phyloP scores from a whole-genome alignment of 306 rosid genomes.

The Quercus agrifolia region DNA sequence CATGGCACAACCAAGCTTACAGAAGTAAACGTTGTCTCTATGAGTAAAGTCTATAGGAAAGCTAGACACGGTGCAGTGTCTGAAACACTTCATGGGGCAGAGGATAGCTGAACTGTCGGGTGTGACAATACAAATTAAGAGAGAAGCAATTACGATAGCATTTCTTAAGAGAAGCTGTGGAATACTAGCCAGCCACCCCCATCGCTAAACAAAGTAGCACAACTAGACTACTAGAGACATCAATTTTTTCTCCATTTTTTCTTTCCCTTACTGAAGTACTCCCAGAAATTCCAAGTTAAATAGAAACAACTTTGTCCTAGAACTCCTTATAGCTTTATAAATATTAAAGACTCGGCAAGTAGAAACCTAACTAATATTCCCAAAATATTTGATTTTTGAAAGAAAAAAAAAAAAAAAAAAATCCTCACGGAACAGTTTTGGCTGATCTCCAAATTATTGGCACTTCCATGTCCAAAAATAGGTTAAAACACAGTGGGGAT shows the following conservation, averaged over 20 bases:
- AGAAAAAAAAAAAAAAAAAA: too few relatives aligned
- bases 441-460: too few relatives aligned
- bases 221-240: not conserved
- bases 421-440: too few relatives aligned
- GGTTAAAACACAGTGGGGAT: too few relatives aligned
- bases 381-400: too few relatives aligned
- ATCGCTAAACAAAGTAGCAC: slow-evolving; percentile 1
- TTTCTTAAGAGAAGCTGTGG: slow-evolving; percentile 25
- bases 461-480: too few relatives aligned
- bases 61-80: slow-evolving; percentile 26
- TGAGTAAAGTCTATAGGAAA: not conserved
- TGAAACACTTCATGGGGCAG: slow-evolving; percentile 36
- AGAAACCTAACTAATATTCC: too few relatives aligned
- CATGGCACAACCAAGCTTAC: slow-evolving; percentile 42
- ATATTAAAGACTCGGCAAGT: too few relatives aligned
- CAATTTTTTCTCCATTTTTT: not conserved
- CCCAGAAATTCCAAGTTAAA: too few relatives aligned
- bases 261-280: too few relatives aligned
- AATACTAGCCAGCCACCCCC: slow-evolving; percentile 1
- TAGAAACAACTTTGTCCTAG: too few relatives aligned
- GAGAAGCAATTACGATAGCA: slow-evolving; percentile 39
- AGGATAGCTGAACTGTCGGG: slow-evolving; percentile 19
- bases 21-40: slow-evolving; percentile 18
- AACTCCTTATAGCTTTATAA: too few relatives aligned
- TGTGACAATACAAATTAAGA: slow-evolving; percentile 28